A percentile compares a stretch with the other conserved stretches of the same genome.
Conservation (phyloP, 345 rosid genomes). For the Gossypium thurberi region DNA sequence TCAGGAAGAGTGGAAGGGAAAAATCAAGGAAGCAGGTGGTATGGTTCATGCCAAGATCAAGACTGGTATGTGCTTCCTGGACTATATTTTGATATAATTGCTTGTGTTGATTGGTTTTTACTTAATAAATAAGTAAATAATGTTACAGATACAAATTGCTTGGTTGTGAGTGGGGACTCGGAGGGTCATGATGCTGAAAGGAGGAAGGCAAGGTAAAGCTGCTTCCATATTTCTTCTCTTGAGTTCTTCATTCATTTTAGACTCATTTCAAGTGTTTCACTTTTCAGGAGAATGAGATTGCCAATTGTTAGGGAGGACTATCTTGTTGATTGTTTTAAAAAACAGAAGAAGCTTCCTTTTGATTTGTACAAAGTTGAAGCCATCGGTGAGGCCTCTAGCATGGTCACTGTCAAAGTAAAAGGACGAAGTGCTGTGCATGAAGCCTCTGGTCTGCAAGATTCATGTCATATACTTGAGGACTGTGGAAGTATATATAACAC, state of each 20-base stretch:
- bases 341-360: constrained; percentile 71
- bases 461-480: constrained; percentile 92
- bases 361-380: constrained; percentile 71
- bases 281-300: constrained; percentile 80
- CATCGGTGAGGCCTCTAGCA: constrained; percentile 46
- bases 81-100: constrained; percentile 1
- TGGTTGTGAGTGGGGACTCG: constrained; percentile 57
- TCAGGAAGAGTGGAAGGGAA: constrained; percentile 79
- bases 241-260: constrained; percentile 3
- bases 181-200: constrained; percentile 52
- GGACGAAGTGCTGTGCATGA: constrained; percentile 94
- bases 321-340: constrained; percentile 69
- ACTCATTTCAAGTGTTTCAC: constrained; percentile 16
- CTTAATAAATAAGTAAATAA: constrained; percentile 15
- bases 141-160: constrained; percentile 73
- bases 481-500: constrained; percentile 84
- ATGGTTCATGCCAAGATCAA: constrained; percentile 60
- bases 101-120: constrained; percentile 4
- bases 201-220: constrained; percentile 75
- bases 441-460: constrained; percentile 84
- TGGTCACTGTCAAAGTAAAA: constrained; percentile 89
- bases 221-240: constrained; percentile 13
- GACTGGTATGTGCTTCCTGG: constrained; percentile 43
- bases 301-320: constrained; percentile 81
- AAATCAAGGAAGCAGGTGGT: constrained; percentile 74